Base-by-base conservation (phyloP, 805 yeast genomes). In the Debaryomyces tyrocola region DNA sequence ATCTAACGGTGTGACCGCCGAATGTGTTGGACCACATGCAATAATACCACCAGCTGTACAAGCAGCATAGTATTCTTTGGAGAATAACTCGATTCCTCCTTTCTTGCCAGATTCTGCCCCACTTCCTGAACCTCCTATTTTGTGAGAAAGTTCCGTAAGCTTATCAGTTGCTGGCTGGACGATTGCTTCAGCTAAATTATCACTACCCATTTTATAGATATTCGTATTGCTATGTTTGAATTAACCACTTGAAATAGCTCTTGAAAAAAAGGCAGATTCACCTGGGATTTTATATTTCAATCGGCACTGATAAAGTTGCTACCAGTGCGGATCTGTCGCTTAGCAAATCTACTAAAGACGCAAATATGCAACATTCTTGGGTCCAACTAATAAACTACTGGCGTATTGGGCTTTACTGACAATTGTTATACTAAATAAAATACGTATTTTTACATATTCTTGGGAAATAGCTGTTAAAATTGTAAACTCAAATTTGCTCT, bases 11-110 rank as follows among this genome's bases (percentile, higher is more conserved):
- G 97, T 88, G 20, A 94, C 95, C 3, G 87, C 80, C 1, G 96
- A 83, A 67, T 92, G 99, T 11, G 98, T 92, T 29, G 98, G 97
- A 12, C 97, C 97, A 75, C 98, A 92, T 1, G 98, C 97, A 44
- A 86, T 56, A 45, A 84, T 77, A 56, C 92, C 95, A 40, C 91
- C 95, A 34, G 84, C 41, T 3, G 90, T 83, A 67, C 95, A 87
- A 44, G 91, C 83, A 45, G 74, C 73, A 69, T 76, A 87, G 71
- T 83, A 87, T 62, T 85, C 83, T 18, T 75, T 68, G 4, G 87
- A 70, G 69, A 74, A 83, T 40, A 84, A 73, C 50, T 73, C 70
- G 54, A 85, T 81, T 12, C 45, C 40, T 12, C 35, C 29, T 6
- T 20, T 21, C 20, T 39, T 33, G 41, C 59, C 62, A 12, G 50